Percentiles rank a stretch among this genome's conserved stretches.
These are phyloP conservation scores for Ormosia emarginata DNA, from an alignment of 306 rosid species.

Conservation along the genomic window DNA sequence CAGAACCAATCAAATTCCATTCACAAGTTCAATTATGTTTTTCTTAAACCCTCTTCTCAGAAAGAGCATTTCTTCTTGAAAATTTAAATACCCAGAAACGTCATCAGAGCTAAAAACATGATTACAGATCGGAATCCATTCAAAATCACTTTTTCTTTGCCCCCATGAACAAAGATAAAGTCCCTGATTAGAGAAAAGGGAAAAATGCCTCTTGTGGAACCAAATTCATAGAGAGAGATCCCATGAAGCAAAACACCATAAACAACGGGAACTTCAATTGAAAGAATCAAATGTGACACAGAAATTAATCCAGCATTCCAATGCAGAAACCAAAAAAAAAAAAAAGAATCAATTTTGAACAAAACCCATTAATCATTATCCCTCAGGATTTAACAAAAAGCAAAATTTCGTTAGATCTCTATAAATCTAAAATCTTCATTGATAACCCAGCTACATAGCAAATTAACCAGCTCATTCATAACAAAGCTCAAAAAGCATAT, in stretches of 20 bases:
- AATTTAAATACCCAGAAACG: conserved; percentile 8
- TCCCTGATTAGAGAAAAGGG: not conserved
- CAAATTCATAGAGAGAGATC: conserved; percentile 24
- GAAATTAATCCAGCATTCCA: conserved; percentile 16
- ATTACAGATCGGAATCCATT: conserved; percentile 39
- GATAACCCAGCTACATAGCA: not conserved
- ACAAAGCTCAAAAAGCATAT: not conserved
- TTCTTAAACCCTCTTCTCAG: not conserved
- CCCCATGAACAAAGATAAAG: not conserved
- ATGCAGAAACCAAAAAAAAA: not conserved
- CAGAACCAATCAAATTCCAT: conserved; percentile 18
- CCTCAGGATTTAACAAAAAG: not conserved
- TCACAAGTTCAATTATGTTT: not conserved
- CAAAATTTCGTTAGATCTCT: conserved; percentile 29
- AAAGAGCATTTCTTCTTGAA: not conserved
- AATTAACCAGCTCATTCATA: not conserved
- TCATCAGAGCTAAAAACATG: not conserved
- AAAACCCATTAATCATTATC: not conserved
- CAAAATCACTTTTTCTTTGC: conserved; percentile 10
- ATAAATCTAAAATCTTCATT: not conserved
- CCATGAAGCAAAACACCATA: conserved; percentile 26
- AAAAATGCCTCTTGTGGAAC: conserved; percentile 3
- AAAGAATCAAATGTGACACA: conserved; percentile 6
- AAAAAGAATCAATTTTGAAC: not conserved
- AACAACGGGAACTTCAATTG: conserved; percentile 4